Base-by-base conservation (phyloP, 2,329 filamentous ascomycete genomes). In the Cryphonectria radicalis region DNA sequence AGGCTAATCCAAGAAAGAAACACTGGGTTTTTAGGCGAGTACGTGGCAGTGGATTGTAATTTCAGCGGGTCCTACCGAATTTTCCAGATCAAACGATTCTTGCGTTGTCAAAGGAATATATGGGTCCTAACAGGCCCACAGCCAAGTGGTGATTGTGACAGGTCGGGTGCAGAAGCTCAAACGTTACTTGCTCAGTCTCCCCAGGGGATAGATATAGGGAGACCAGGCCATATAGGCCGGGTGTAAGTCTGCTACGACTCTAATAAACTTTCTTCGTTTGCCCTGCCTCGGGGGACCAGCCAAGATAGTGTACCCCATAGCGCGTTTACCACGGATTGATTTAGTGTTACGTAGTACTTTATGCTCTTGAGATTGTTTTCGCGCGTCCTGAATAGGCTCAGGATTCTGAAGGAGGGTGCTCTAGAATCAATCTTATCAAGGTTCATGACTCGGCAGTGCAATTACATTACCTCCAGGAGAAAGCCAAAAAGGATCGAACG, bases 31-130 rank as follows among this genome's bases (percentile, higher is more conserved):
- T 14, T 59, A 32, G 25, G 55, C 55, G 25, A 32, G 25, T 59
- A 59, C 55, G 55, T 59, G 55, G 55, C 55, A 35, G 55, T 59
- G 55, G 55, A 19, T 32, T 28, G 25, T 35, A 59, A 59, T 59
- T 17, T 59, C 55, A 59, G 55, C 25, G 55, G 55, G 55, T 17
- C 55, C 55, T 32, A 59, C 25, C 55, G 55, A 59, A 19, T 59
- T 59, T 59, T 59, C 25, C 25, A 59, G 25, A 32, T 59, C 55
- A 59, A 59, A 32, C 55, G 28, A 59, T 35, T 35, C 55, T 32
- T 32, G 25, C 25, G 25, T 19, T 59, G 55, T 32, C 55, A 32
- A 59, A 59, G 6, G 17, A 59, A 59, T 59, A 32, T 59, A 59
- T 59, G 55, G 55, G 55, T 32, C 55, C 28, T 8, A 28, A 14